Base-by-base conservation (phyloP, 257 asterid species). In the Lycium ferocissimum region DNA sequence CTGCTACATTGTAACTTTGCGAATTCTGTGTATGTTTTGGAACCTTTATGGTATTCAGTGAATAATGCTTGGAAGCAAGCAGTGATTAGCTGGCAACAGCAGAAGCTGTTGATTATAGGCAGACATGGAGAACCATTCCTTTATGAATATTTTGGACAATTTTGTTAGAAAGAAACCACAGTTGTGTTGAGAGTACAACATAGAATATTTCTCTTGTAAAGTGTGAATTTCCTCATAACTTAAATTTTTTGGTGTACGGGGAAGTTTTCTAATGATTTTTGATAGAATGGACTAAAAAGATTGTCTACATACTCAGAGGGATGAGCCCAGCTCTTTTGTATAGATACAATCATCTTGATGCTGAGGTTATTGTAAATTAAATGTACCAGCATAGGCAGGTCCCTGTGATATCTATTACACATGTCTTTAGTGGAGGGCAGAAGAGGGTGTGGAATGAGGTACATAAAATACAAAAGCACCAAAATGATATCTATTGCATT, bases 361-460 rank as follows among this genome's bases (percentile, higher is more conserved):
- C 3, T 73, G 6, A 20, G 57, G 40, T 20, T 72, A 9, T 45
- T 45, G 18, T 43, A 6, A n/a, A 72, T 72, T 43, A n/a, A n/a
- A 45, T 72, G 9, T 72, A 72, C 12, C 57, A n/a, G 58, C 35
- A 72, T 45, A 10, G 35, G 37, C 45, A 73, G 80, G 11, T 20
- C n/a, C 38, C 40, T n/a, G 80, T 10, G 80, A 73, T 73, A 11
- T 73, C 17, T 45, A 18, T 73, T 73, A 22, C 59, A 11, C 80
- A 9, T 71, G 80, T 73, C 59, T 11, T 73, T n/a, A 73, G 3
- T n/a, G 40, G 40, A 20, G 66, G 49, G 17, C 37, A 33, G 9
- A 47, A 82, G 20, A 20, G 45, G 76, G 57, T 15, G 40, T 6
- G 78, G 61, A 6, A 59, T 51, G 59, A 62, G 81, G 20, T n/a